Evolutionary conservation across 192 early-diverging fungal genomes (phyloP).

Genomic region (Coemansia sp.): DNA sequence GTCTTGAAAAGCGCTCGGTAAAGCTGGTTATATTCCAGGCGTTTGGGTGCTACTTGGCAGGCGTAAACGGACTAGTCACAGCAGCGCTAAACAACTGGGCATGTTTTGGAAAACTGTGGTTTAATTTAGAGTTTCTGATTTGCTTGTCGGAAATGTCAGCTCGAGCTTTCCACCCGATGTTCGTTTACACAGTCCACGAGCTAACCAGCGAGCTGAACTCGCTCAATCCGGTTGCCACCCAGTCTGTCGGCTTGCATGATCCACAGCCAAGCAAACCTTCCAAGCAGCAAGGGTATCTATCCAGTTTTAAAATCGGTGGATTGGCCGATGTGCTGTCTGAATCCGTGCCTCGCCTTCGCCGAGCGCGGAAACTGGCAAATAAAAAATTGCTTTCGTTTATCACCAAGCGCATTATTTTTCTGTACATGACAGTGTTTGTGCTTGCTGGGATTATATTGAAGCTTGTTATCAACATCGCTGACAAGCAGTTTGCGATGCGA

Average conservation of each 20-base stretch:
- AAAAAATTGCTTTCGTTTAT: conserved; percentile 22
- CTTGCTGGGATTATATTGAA: conserved; percentile 6
- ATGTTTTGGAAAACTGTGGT: conserved; percentile 43
- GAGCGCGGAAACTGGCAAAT: conserved; percentile 18
- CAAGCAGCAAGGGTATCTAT: background rate
- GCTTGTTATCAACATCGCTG: conserved; percentile 21
- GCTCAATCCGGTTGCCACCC: background rate
- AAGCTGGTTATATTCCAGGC: conserved; percentile 26
- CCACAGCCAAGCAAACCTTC: background rate
- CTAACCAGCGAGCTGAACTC: conserved; percentile 14
- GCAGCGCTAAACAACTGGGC: conserved; percentile 36
- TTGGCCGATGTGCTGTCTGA: background rate
- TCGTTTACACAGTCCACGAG: conserved; percentile 32
- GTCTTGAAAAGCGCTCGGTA: conserved; percentile 27
- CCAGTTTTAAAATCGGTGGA: too few species aligned
- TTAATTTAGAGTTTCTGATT: conserved; percentile 32
- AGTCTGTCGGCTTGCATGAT: background rate
- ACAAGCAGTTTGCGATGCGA: conserved; percentile 30
- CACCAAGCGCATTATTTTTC: conserved; percentile 22
- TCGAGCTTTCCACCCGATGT: conserved; percentile 29
- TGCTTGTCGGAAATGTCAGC: conserved; percentile 32
- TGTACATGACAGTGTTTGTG: conserved; percentile 13
- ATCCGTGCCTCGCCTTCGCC: conserved; percentile 3
- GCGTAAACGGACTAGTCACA: conserved; percentile 19
- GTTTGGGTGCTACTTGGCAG: conserved; percentile 26